Percentiles rank a stretch among this genome's conserved stretches.
phyloP scores from a whole-genome alignment of 176 grass and related monocot genomes.

The Carex pumila region DNA sequence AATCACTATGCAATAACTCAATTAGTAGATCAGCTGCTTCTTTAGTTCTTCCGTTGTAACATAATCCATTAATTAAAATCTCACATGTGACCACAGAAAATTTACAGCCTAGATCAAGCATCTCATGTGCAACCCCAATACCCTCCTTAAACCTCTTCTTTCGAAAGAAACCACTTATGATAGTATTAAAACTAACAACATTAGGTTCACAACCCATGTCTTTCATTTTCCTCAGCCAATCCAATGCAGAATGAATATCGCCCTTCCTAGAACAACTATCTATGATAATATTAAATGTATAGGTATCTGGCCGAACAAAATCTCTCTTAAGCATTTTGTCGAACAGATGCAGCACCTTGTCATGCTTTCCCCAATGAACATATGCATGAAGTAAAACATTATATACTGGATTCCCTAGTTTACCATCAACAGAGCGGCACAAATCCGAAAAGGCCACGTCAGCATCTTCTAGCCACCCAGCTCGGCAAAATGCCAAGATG shows the following conservation, averaged over 20 bases:
- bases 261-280: conserved; percentile 38
- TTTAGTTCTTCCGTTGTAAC: conserved; percentile 19
- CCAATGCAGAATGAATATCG: conserved; percentile 42
- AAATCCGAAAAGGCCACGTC: conserved; percentile 30
- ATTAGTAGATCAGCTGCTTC: conserved; percentile 44
- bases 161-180: conserved; percentile 66
- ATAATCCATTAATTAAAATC: conserved; percentile 59
- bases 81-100: conserved; percentile 50
- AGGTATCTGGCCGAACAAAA: conserved; percentile 40
- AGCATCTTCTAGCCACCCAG: conserved; percentile 42
- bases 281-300: conserved; percentile 79
- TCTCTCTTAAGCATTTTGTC: conserved; percentile 44
- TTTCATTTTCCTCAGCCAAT: conserved; percentile 61
- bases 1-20: conserved; percentile 33
- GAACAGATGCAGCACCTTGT: conserved; percentile 40
- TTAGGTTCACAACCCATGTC: conserved; percentile 35
- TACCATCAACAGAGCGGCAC: conserved; percentile 44
- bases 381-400: conserved; percentile 55
- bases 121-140: conserved; percentile 52
- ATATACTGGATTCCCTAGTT: conserved; percentile 46
- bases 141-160: conserved; percentile 51
- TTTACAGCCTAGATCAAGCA: conserved; percentile 51
- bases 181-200: conserved; percentile 63
- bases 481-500: conserved; percentile 51
- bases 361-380: conserved; percentile 31